A percentile compares a stretch with the other conserved stretches of the same genome.
Conservation (phyloP, 2,329 filamentous ascomycete genomes). For the Geosmithia putterillii region DNA sequence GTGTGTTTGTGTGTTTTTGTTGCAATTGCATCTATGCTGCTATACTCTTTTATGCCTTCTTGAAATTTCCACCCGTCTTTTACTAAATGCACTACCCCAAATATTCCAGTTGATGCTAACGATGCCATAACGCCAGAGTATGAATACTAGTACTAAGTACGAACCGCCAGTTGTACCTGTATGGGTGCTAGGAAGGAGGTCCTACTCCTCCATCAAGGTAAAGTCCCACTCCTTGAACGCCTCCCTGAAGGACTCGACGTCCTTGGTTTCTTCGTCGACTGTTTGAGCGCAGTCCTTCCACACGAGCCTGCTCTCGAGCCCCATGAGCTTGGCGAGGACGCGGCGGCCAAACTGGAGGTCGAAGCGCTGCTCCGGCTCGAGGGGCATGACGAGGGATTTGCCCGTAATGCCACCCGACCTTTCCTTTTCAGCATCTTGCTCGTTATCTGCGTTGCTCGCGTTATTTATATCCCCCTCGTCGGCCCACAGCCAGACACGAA, state of each 20-base stretch:
- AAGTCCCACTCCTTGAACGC: conserved; percentile 86
- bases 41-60: too few relatives aligned
- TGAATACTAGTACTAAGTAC: too few relatives aligned
- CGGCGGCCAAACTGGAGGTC: conserved; percentile 82
- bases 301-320: conserved; percentile 62
- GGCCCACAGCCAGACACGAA: conserved; percentile 72
- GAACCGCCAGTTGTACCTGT: not conserved
- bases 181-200: not conserved
- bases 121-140: too few relatives aligned
- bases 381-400: conserved; percentile 56
- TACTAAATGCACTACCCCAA: too few relatives aligned
- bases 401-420: conserved; percentile 37
- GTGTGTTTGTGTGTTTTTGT: too few relatives aligned
- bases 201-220: conserved; percentile 25
- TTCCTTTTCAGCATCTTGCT: not conserved
- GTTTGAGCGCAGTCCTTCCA: conserved; percentile 81
- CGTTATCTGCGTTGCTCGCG: too few relatives aligned
- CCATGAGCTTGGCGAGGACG: conserved; percentile 79
- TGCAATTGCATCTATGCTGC: too few relatives aligned
- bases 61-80: too few relatives aligned
- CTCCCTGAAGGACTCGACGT: conserved; percentile 67
- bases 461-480: conserved; percentile 36
- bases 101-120: too few relatives aligned
- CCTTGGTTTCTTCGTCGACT: conserved; percentile 63
- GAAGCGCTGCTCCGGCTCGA: conserved; percentile 63